Evolutionary conservation across 495 filamentous ascomycete genomes (phyloP), one percentile per base, ranked within the genome.

Genomic region (Lasiosphaeria ovina): DNA sequence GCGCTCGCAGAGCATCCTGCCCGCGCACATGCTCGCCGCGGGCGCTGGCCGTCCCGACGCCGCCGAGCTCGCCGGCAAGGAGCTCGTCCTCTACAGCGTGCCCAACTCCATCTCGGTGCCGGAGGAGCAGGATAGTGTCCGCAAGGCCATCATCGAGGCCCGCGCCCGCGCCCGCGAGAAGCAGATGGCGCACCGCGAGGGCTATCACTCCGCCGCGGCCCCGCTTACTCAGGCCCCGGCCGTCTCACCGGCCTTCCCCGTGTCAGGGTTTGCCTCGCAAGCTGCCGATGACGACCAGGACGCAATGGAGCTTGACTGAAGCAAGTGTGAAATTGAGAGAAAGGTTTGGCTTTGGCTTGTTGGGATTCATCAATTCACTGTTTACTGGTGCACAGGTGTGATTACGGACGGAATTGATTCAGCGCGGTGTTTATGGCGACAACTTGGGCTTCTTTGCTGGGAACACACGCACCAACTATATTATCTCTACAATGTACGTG

Each of bases 131-230:
- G 93, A 96, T 68, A 89, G 81, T 65, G 91, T 97, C 52, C 80
- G 91, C 53, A 93, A 87, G 68, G 92, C 90, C 6, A 91, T 98
- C 57, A 78, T 95, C 53, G 93, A 96, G 72, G 87, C 90, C 17
- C 79, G 92, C 48, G 85, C 83, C 9, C 81, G 92, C 59, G 79
- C 84, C 50, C 75, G 85, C 49, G 80, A 87, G 66, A 69, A 61
- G 62, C 73, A 76, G 57, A 59, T 62, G 56, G 64, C 63, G 31
- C 64, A 67, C 57, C 52, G 47, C 24, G 14, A 34, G 11, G 44
- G 56, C 34, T 32, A 53, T 14, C 33, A 14, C 2, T 16, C 24
- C 12, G 8, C 40, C 53, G 16, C 16, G 31, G 10, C 31, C 47
- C 42, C 45, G 24, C 16, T 24, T 24, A 24, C 24, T 24, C 24